Conservation (phyloP, 352 stramenopile species). For the Chloridella minuta region DNA sequence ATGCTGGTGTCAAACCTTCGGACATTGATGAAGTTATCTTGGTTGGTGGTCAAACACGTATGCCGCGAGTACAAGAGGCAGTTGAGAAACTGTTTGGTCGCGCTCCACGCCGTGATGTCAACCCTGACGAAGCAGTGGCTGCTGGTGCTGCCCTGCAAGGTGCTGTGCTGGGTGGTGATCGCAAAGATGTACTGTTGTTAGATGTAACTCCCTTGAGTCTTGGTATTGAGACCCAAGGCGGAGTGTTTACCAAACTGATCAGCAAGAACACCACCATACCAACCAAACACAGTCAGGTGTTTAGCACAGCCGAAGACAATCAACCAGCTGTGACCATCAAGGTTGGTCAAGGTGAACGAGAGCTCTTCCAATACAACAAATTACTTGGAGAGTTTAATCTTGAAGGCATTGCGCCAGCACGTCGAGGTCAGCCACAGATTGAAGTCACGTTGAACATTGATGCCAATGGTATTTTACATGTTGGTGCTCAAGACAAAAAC, state of each 20-base stretch:
- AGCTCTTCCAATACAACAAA: conserved; percentile 93
- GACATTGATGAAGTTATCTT: conserved; percentile 33
- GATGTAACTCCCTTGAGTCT: conserved; percentile 85
- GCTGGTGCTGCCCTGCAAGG: conserved; percentile 85
- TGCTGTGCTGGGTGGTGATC: conserved; percentile 68
- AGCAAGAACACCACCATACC: conserved; percentile 90
- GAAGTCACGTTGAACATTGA: conserved; percentile 95
- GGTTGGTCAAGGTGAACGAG: conserved; percentile 80
- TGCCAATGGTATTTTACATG: conserved; percentile 86
- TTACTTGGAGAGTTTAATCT: conserved; percentile 81
- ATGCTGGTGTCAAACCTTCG: conserved; percentile 19
- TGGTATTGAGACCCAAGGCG: conserved; percentile 85
- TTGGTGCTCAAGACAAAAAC: conserved; percentile 73
- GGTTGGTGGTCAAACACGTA: conserved; percentile 34
- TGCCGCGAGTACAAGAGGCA: conserved; percentile 31
- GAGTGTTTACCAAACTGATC: conserved; percentile 88
- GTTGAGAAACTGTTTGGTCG: conserved; percentile 65
- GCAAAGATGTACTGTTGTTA: conserved; percentile 85
- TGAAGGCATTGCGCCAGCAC: conserved; percentile 68
- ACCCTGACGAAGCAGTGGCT: conserved; percentile 89
- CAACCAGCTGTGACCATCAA: conserved; percentile 70
- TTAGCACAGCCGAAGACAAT: conserved; percentile 81
- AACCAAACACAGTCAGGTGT: conserved; percentile 86
- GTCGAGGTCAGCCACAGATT: conserved; percentile 56
- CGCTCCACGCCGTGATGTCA: conserved; percentile 66